These are phyloP conservation scores for Physaria fendleri DNA, from an alignment of 345 rosid species.

Conservation along the genomic window DNA sequence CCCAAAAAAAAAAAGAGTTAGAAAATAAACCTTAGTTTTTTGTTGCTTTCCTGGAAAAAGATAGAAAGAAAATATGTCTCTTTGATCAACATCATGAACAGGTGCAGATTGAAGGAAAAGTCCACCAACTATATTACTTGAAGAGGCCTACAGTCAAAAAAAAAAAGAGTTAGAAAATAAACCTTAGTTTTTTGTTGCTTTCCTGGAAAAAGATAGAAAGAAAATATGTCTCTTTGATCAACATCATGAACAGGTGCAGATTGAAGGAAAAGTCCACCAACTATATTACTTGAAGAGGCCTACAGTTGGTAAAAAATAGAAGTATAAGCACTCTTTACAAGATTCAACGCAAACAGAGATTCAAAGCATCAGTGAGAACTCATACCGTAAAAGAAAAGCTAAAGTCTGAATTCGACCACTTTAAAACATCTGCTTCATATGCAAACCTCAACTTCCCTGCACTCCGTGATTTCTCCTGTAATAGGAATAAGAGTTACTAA, in stretches of 20 bases:
- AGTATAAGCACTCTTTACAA: not conserved
- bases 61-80: slow-evolving; percentile 67
- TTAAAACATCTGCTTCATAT: slow-evolving; percentile 78
- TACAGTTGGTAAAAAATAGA: slow-evolving; percentile 9
- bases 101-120: slow-evolving; percentile 78
- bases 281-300: slow-evolving; percentile 53
- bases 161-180: slow-evolving; percentile 1
- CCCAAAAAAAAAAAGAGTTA: not conserved
- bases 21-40: slow-evolving; percentile 45
- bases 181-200: slow-evolving; percentile 53
- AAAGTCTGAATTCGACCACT: slow-evolving; percentile 70
- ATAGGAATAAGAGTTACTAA: not conserved
- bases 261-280: slow-evolving; percentile 75
- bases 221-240: slow-evolving; percentile 85
- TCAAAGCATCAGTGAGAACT: not conserved
- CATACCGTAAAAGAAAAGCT: slow-evolving; percentile 67
- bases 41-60: slow-evolving; percentile 67
- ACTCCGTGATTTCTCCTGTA: slow-evolving; percentile 58
- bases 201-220: slow-evolving; percentile 69
- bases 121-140: slow-evolving; percentile 56
- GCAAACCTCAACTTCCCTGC: slow-evolving; percentile 54
- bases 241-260: slow-evolving; percentile 58
- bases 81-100: slow-evolving; percentile 63
- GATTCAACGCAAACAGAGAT: not conserved
- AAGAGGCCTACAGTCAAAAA: slow-evolving; percentile 47